These are phyloP conservation scores for Sindora glabra DNA, from an alignment of 306 rosid genomes.

Conservation along the genomic window DNA sequence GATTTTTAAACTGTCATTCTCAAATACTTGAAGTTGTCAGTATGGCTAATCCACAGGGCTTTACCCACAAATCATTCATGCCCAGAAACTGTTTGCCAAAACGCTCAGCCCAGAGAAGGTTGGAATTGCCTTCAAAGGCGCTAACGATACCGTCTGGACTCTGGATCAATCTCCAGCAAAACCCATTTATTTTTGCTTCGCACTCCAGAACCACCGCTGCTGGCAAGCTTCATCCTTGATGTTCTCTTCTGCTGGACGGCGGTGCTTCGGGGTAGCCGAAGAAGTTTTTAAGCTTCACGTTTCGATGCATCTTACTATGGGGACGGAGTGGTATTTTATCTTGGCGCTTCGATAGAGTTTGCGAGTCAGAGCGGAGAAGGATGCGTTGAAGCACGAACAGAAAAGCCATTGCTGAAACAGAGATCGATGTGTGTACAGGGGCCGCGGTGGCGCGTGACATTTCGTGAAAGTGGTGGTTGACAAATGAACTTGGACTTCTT, in stretches of 20 bases:
- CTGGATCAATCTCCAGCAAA: conserved; percentile 61
- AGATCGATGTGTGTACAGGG: background rate
- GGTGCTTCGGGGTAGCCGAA: conserved; percentile 1
- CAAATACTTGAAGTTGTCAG: conserved; percentile 71
- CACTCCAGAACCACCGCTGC: conserved; percentile 65
- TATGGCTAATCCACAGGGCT: conserved; percentile 75
- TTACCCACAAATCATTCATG: conserved; percentile 87
- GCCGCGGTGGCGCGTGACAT: conserved; percentile 11
- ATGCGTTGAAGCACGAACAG: conserved; percentile 35
- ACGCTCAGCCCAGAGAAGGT: conserved; percentile 86
- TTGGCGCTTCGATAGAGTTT: conserved; percentile 9
- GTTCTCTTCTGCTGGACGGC: conserved; percentile 43
- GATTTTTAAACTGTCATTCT: conserved; percentile 82
- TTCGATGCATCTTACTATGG: conserved; percentile 21
- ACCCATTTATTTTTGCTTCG: conserved; percentile 97
- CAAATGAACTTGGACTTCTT: too few species aligned
- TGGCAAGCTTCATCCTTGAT: conserved; percentile 77
- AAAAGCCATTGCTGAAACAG: conserved; percentile 22
- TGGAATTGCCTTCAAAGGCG: conserved; percentile 80
- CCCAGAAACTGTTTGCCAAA: conserved; percentile 64
- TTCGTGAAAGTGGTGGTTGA: too few species aligned
- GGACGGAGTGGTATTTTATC: conserved; percentile 3
- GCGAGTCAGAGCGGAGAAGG: conserved; percentile 30
- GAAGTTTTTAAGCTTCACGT: conserved; percentile 19
- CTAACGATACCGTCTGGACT: conserved; percentile 59